These are phyloP conservation scores for Zymoseptoria ardabiliae DNA, from an alignment of 2,329 filamentous ascomycete species.

Conservation along the genomic window DNA sequence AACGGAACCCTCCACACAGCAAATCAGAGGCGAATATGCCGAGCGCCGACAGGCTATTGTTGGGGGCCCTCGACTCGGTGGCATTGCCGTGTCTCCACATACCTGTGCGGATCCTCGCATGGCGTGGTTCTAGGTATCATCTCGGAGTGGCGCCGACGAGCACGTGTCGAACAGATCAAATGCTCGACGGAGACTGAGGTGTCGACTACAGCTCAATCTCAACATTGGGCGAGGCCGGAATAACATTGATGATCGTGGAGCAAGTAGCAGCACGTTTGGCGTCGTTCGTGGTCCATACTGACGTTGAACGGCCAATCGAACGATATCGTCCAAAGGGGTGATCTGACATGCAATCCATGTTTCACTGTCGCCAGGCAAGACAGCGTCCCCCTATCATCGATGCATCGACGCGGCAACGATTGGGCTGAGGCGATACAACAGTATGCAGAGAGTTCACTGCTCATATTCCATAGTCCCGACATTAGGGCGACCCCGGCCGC, in stretches of 20 bases:
- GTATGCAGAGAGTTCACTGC: background rate
- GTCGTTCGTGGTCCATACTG: too few relatives aligned
- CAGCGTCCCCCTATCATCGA: background rate
- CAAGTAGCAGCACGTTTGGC: too few relatives aligned
- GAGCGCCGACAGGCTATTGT: too few relatives aligned
- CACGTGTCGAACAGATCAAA: background rate
- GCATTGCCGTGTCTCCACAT: background rate
- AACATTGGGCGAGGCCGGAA: too few relatives aligned
- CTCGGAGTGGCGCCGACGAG: background rate
- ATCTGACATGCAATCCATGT: background rate
- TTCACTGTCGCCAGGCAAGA: background rate
- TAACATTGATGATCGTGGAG: too few relatives aligned
- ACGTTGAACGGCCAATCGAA: too few relatives aligned
- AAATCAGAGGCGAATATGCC: background rate
- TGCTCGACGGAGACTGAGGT: too few relatives aligned
- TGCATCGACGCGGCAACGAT: background rate
- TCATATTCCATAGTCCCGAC: background rate
- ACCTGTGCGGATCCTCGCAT: too few relatives aligned
- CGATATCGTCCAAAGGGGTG: background rate
- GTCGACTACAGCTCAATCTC: too few relatives aligned
- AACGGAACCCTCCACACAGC: background rate
- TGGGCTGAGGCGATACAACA: background rate
- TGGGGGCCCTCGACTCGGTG: too few relatives aligned
- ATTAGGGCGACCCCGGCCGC: background rate
- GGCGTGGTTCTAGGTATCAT: background rate